A percentile compares a stretch with the other conserved stretches of the same genome.
Conservation (phyloP, 805 yeast genomes). For the Pichia scutulata region DNA sequence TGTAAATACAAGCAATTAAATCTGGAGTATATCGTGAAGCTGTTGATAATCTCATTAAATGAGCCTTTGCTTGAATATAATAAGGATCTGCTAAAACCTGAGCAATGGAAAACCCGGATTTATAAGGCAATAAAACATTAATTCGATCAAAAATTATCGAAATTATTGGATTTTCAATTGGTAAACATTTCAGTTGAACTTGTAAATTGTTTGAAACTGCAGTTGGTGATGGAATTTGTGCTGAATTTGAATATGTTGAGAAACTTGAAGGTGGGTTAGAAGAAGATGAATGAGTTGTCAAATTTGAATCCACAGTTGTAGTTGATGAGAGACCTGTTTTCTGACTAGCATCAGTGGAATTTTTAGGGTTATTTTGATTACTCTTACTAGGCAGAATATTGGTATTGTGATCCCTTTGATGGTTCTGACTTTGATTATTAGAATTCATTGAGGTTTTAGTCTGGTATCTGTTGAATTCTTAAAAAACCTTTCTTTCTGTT, state of each 20-base stretch:
- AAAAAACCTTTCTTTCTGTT: not conserved
- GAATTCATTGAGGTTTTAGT: not conserved
- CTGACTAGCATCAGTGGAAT: too few relatives aligned
- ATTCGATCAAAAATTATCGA: conserved; percentile 30
- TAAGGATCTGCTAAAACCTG: conserved; percentile 32
- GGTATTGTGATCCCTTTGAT: too few relatives aligned
- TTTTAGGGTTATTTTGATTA: too few relatives aligned
- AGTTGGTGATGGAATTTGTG: not conserved
- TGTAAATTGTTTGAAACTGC: not conserved
- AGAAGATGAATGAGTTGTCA: not conserved
- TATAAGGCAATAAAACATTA: conserved; percentile 29
- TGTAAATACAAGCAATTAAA: conserved; percentile 16
- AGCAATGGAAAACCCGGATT: conserved; percentile 28
- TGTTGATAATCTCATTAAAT: conserved; percentile 27
- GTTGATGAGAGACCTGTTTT: not conserved
- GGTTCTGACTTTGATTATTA: not conserved
- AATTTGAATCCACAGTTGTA: not conserved
- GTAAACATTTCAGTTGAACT: not conserved
- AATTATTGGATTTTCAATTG: conserved; percentile 15
- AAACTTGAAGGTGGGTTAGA: not conserved
- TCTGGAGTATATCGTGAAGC: conserved; percentile 24
- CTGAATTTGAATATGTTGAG: not conserved
- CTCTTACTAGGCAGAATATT: too few relatives aligned
- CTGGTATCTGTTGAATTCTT: not conserved
- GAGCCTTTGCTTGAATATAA: conserved; percentile 28